Base-by-base conservation (phyloP, 306 rosid species). In the Lathyrus oleraceus region DNA sequence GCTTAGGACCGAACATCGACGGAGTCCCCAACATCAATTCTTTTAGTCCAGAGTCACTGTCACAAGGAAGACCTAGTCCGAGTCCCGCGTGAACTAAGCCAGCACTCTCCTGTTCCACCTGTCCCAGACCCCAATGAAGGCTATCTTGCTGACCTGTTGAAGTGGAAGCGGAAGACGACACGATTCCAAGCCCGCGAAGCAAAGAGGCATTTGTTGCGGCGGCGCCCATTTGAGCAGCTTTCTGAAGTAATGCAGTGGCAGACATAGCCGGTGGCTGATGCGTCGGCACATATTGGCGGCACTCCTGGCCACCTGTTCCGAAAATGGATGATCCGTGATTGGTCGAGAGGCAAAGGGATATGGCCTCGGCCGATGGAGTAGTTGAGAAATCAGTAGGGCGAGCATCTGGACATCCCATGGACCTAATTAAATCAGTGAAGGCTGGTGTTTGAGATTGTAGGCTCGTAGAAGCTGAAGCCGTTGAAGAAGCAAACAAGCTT, bases 211-310 rank as follows among this genome's bases (percentile, higher is more conserved):
- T 90, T 11, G 98, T 69, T 10, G 91, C 84, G 6, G 92, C 88
- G 1, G 95, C 82, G 2, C 96, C 95, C 93, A 92, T 89, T 76
- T 92, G 96, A 63, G 98, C 96, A 13, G 98, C 98, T 53, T 89
- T 92, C 87, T 92, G 98, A 6, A 92, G 96, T 20, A 92, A 72
- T 8, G 98, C 98, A 2, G 98, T 92, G 16, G 98, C 98, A 3
- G 98, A 92, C 96, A 92, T 86, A 1, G 92, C 87, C 0, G 96
- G 92, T 1, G 96, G 92, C 36, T 83, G 96, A 12, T 89, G 89
- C 0, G 86, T 54, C 0, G 91, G 81, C 0, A 81, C 78, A 23
- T 87, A 89, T 10, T 81, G 98, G 36, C 89, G 71, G 11, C 65
- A 79, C 61, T 89, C 94, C 61, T 85, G 94, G 64, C 87, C 89